Evolutionary conservation across 257 asterid genomes (phyloP), one percentile per base, ranked within the genome.

Genomic region (Solanum paucissectum): DNA sequence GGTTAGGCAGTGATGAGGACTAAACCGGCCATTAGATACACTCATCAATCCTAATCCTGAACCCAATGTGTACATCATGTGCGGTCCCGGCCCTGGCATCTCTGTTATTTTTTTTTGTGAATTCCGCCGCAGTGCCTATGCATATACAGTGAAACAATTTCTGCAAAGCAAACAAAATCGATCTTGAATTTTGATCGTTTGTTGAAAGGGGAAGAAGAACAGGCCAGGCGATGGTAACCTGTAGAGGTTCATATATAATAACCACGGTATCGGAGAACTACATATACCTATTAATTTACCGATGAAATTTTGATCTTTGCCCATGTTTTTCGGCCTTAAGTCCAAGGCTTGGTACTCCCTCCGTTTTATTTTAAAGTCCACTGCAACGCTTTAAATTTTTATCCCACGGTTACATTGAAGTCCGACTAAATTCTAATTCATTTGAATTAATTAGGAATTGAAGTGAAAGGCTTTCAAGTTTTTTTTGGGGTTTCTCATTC

Each of bases 1-100:
- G 38, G 93, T 90, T 1, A 96, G 86, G 66, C 98, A 96, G 93
- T 95, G 98, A 93, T 96, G 99, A 32, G 98, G 99, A 88, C 98
- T 92, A 91, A 96, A 96, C 83, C 96, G 90, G 40, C 98, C 98
- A 91, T 89, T 90, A 14, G 99, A 94, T 23, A 91, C 89, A 38
- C 91, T 92, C 95, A 93, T 94, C 83, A 96, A 89, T 52, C 94
- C 95, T 76, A 89, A 95, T 36, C 98, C 99, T 87, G 98, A 92
- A 34, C 98, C 98, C 83, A 96, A 92, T 21, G 98, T 89, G 93
- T 95, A 96, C n/a, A 96, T 90, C 98, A 96, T 89, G 92, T 95
- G 99, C 84, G 99, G 98, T 87, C 99, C 99, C 18, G 98, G 99
- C 7, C 99, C 99, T 82, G 99, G 99, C 99, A 95, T 96, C 12